Evolutionary conservation across 257 asterid genomes (phyloP).

Genomic region (Vinca minor): DNA sequence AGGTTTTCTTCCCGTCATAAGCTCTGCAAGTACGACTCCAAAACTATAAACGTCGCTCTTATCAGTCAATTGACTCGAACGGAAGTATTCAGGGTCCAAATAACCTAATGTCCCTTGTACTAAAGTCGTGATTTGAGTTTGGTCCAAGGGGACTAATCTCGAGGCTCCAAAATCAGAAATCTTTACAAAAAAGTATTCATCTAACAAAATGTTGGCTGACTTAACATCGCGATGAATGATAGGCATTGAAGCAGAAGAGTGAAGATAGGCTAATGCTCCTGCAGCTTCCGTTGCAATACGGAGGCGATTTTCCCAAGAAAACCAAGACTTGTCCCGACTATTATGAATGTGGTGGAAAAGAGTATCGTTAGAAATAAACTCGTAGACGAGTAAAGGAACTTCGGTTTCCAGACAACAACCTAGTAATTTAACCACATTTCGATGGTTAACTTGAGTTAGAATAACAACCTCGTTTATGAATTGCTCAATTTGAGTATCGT

Average conservation of each 20-base stretch:
- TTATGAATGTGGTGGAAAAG: constrained; percentile 45
- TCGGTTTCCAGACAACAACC: constrained; percentile 72
- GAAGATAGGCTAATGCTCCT: constrained; percentile 59
- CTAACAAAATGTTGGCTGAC: constrained; percentile 58
- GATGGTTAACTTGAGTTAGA: constrained; percentile 62
- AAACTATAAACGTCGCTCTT: constrained; percentile 76
- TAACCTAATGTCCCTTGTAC: constrained; percentile 76
- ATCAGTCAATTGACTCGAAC: constrained; percentile 48
- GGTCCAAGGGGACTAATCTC: constrained; percentile 49
- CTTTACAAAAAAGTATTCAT: constrained; percentile 45
- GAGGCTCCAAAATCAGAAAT: constrained; percentile 82
- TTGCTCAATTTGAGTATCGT: constrained; percentile 49
- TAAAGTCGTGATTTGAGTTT: constrained; percentile 53
- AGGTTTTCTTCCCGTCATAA: constrained; percentile 51
- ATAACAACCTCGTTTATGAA: constrained; percentile 70
- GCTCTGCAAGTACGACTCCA: constrained; percentile 62
- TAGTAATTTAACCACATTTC: constrained; percentile 59
- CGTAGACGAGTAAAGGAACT: constrained; percentile 64
- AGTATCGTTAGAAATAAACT: constrained; percentile 55
- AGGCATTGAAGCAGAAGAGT: constrained; percentile 53
- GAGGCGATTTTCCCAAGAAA: constrained; percentile 51
- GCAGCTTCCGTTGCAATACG: constrained; percentile 61
- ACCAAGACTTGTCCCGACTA: constrained; percentile 16
- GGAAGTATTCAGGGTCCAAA: constrained; percentile 68
- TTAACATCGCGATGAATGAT: constrained; percentile 80